A percentile compares a stretch with the other conserved stretches of the same genome.
phyloP scores from a whole-genome alignment of 768 basidiomycete genomes.

The Cubamyces sp. region DNA sequence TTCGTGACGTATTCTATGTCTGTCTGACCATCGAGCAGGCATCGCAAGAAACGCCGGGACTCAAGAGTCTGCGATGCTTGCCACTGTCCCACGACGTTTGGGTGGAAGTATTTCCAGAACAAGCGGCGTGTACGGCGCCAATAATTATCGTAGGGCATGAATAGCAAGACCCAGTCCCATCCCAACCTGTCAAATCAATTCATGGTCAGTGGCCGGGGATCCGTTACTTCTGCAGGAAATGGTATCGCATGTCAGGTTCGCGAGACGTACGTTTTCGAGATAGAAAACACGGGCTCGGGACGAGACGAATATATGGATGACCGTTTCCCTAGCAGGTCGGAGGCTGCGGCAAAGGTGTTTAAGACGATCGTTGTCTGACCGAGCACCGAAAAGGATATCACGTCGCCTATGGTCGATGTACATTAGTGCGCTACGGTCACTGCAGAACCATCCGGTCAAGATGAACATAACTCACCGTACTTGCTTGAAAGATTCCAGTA shows the following conservation, averaged over 20 bases:
- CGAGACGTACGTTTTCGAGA: background rate
- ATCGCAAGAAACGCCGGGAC: background rate
- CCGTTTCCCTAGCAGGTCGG: background rate
- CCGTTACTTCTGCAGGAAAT: too few relatives aligned
- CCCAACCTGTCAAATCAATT: background rate
- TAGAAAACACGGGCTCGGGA: background rate
- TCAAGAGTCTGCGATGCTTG: background rate
- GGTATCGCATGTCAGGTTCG: too few relatives aligned
- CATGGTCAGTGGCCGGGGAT: too few relatives aligned
- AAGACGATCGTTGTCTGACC: background rate
- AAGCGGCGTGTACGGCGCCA: conserved; percentile 13
- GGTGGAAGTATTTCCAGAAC: conserved; percentile 6
- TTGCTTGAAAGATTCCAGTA: background rate
- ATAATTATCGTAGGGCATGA: conserved; percentile 7
- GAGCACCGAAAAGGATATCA: background rate
- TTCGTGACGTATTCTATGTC: background rate
- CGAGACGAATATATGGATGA: conserved; percentile 1
- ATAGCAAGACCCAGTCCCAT: conserved; percentile 5
- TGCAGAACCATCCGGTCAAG: background rate
- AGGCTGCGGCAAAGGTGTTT: background rate
- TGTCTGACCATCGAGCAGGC: background rate
- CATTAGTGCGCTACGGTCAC: background rate
- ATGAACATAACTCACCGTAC: background rate
- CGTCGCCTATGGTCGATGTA: background rate
- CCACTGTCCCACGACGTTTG: conserved; percentile 1